A percentile compares a stretch with the other conserved stretches of the same genome.
Conservation (phyloP, 495 filamentous ascomycete species). For the Penicillium robsamsonii region DNA sequence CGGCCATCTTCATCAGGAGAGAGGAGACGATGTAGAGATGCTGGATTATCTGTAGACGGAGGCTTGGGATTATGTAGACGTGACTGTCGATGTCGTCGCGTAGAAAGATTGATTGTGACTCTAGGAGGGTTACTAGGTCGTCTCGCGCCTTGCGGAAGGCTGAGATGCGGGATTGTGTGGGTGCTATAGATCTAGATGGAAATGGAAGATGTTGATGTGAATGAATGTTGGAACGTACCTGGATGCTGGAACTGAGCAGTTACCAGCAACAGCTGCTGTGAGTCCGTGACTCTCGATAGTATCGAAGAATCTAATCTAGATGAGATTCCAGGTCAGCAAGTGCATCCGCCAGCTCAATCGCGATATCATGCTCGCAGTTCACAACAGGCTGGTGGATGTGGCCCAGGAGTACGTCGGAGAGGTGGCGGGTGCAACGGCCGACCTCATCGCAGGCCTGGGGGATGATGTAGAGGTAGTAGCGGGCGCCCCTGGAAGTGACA, state of each 20-base stretch:
- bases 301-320: not conserved
- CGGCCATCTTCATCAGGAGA: not conserved
- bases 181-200: not conserved
- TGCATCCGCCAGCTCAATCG: not conserved
- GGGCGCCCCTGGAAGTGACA: not conserved
- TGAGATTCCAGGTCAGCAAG: not conserved
- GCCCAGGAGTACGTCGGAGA: not conserved
- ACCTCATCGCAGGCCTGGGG: not conserved
- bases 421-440: not conserved
- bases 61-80: not conserved
- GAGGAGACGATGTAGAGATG: not conserved
- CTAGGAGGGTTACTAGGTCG: not conserved
- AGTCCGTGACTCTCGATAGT: not conserved
- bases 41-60: not conserved
- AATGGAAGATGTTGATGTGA: not conserved
- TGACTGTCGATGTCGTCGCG: not conserved
- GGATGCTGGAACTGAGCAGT: not conserved
- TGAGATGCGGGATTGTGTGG: not conserved
- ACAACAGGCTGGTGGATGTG: not conserved
- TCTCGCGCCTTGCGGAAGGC: not conserved
- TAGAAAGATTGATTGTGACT: not conserved
- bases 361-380: not conserved
- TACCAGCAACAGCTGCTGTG: not conserved
- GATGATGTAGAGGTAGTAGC: not conserved
- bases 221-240: conserved; percentile 1